Evolutionary conservation across 1,284 basidiomycete species (phyloP).

Genomic region (Austroboletus novae-zelandiae): DNA sequence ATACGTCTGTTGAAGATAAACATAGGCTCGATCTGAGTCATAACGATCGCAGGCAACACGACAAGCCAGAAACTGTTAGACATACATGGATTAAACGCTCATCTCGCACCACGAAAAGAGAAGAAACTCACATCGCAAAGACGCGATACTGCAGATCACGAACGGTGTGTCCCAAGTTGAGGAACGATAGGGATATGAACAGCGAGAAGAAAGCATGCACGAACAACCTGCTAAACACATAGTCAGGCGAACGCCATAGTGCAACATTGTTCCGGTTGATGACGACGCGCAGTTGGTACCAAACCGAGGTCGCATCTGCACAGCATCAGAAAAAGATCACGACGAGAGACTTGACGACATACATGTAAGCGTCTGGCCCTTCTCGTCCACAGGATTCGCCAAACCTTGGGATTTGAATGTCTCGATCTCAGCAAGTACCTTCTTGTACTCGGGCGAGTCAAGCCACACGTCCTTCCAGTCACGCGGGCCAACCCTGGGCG

Average conservation of each 20-base stretch:
- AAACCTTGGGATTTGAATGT: conserved; percentile 45
- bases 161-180: conserved; percentile 66
- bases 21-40: conserved; percentile 81
- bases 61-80: conserved; percentile 60
- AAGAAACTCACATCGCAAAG: conserved; percentile 62
- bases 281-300: conserved; percentile 78
- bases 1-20: conserved; percentile 78
- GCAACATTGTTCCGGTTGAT: conserved; percentile 71
- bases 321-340: conserved; percentile 1
- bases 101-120: neutral
- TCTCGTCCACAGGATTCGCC: conserved; percentile 36
- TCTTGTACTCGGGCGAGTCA: conserved; percentile 46
- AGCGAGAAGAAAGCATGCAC: conserved; percentile 76
- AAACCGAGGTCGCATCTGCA: conserved; percentile 73
- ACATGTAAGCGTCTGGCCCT: conserved; percentile 45
- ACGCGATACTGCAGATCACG: conserved; percentile 83
- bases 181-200: conserved; percentile 81
- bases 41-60: conserved; percentile 74
- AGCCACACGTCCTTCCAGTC: conserved; percentile 82
- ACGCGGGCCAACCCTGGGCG: conserved; percentile 58
- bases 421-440: conserved; percentile 41
- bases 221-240: conserved; percentile 81
- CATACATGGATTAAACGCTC: conserved; percentile 2
- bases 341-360: conserved; percentile 29
- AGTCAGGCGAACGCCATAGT: conserved; percentile 82